Evolutionary conservation across 441 rosid genomes (phyloP), one percentile per base, ranked within the genome.

Genomic region (Syzygium malaccense): DNA sequence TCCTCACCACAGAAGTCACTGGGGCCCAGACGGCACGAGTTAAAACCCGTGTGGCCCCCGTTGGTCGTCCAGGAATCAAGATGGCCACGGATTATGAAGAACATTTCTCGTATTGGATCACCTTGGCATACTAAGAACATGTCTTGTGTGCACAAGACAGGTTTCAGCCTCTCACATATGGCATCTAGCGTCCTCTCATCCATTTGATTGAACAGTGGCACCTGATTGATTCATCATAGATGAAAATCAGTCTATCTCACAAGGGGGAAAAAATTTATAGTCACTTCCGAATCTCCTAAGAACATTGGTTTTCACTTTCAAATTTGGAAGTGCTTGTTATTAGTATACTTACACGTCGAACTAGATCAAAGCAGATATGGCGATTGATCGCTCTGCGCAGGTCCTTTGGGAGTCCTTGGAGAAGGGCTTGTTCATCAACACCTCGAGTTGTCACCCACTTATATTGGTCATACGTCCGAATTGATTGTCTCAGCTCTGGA

Each of bases 401-500:
- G 83, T 97, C 98, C 90, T 94, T 87, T 23, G 99, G 99, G 64
- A 97, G 99, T 86, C 95, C 95, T 89, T 92, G 91, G 84, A 96
- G 94, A 78, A 97, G 88, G 71, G 92, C 86, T 92, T 96, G 98
- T 91, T 97, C 99, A 75, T 97, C 97, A 14, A 96, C 99, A 56
- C 99, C 99, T 89, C 96, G 78, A 15, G 99, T 96, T 2, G 99
- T 97, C 56, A 93, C 84, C 99, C 99, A 97, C 86, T 95, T 96
- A 87, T 94, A 96, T 78, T 95, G 96, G 84, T 97, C 98, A 62
- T 96, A 96, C 90, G 93, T 96, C 85, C 98, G 88, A 10, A 97
- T 92, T 14, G 96, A 93, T 87, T 93, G 93, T 88, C 93, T 94
- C 88, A 97, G 89, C 55, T 95, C 97, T 20, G 88, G 91, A 68